phyloP scores from a whole-genome alignment of 164 flowering plant species.

The Berberis vulgaris region DNA sequence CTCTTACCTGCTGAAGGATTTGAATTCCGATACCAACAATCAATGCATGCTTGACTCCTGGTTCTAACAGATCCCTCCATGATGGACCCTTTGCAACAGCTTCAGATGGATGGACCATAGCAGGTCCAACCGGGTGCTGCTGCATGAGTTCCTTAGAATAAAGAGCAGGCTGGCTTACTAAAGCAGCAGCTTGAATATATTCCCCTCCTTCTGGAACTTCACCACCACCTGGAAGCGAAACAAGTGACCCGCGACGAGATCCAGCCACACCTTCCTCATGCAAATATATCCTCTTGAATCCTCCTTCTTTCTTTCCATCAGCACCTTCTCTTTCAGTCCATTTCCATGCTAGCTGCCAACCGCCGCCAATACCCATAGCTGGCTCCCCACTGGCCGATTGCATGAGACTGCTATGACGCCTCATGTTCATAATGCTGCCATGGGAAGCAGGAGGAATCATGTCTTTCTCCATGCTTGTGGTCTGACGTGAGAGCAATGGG shows the following conservation, averaged over 20 bases:
- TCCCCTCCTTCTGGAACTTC: slow-evolving; percentile 31
- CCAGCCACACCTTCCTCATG: slow-evolving; percentile 39
- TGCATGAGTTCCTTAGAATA: slow-evolving; percentile 37
- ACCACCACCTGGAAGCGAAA: slow-evolving; percentile 34
- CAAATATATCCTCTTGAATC: slow-evolving; percentile 48
- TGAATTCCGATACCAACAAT: slow-evolving; percentile 56
- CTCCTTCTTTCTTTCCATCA: slow-evolving; percentile 43
- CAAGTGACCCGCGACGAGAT: slow-evolving; percentile 39
- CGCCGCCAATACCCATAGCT: slow-evolving; percentile 53
- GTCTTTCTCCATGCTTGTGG: slow-evolving; percentile 39
- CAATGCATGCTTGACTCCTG: slow-evolving; percentile 56
- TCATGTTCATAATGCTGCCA: slow-evolving; percentile 39
- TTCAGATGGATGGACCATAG: slow-evolving; percentile 48
- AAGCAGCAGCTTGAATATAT: slow-evolving; percentile 44
- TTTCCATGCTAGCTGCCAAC: slow-evolving; percentile 60
- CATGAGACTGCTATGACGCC: slow-evolving; percentile 30
- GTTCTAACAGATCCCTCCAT: slow-evolving; percentile 40
- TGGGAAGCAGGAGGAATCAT: slow-evolving; percentile 31
- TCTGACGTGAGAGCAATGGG: slow-evolving; percentile 48
- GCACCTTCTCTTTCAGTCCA: slow-evolving; percentile 41
- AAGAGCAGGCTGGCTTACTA: slow-evolving; percentile 51
- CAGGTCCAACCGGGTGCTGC: slow-evolving; percentile 45
- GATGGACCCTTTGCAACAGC: slow-evolving; percentile 25
- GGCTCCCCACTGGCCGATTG: slow-evolving; percentile 28
- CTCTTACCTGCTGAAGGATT: slow-evolving; percentile 50